A percentile compares a stretch with the other conserved stretches of the same genome.
Conservation (phyloP, 2,329 filamentous ascomycete species). For the Graphiopsis chlorocephala region DNA sequence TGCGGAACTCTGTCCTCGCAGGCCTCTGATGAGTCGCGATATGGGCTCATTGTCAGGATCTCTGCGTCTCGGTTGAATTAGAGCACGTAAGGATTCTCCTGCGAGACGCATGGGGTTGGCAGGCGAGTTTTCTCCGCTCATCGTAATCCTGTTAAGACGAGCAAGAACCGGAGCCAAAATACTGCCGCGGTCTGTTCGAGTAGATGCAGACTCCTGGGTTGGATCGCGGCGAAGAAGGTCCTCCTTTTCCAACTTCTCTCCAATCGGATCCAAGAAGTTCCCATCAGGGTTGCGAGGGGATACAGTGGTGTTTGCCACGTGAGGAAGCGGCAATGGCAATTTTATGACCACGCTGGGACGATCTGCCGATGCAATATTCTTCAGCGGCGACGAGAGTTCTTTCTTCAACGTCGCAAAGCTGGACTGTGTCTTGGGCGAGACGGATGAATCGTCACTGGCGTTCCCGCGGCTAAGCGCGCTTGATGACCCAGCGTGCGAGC, state of each 20-base stretch:
- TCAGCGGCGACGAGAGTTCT: background rate
- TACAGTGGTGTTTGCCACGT: slow-evolving; percentile 21
- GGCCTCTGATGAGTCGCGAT: background rate
- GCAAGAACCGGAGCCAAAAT: background rate
- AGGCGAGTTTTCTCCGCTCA: no score
- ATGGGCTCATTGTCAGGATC: slow-evolving; percentile 2
- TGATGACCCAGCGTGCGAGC: background rate
- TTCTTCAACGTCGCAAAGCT: background rate
- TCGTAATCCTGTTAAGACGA: background rate
- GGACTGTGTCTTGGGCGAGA: background rate
- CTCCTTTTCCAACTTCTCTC: slow-evolving; percentile 16
- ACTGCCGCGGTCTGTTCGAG: background rate
- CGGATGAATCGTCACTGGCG: background rate
- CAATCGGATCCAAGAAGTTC: slow-evolving; percentile 24
- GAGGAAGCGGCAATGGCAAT: slow-evolving; percentile 17
- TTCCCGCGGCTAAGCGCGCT: no score
- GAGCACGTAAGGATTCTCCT: background rate
- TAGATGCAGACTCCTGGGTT: background rate
- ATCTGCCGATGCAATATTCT: background rate
- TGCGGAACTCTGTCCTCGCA: slow-evolving; percentile 14
- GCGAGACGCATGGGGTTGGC: background rate
- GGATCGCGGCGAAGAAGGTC: background rate
- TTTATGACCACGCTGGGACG: background rate
- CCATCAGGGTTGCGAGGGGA: slow-evolving; percentile 23
- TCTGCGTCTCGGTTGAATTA: background rate